phyloP scores from a whole-genome alignment of 2,329 filamentous ascomycete species.

The Alternaria infectoria region DNA sequence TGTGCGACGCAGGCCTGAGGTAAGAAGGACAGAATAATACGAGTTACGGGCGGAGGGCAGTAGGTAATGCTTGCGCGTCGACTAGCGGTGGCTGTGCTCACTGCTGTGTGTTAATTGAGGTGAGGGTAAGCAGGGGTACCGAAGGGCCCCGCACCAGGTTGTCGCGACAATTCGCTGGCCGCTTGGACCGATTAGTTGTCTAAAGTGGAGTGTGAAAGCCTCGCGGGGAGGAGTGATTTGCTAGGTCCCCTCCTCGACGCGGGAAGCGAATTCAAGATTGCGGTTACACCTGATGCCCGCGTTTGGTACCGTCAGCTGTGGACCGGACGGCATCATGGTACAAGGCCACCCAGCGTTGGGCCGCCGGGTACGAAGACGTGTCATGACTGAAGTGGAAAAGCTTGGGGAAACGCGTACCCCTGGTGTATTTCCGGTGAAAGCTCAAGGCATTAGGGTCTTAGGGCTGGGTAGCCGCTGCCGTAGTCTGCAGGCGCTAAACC shows the following conservation, averaged over 20 bases:
- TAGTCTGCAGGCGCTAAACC: slow-evolving; percentile 8
- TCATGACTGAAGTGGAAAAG: slow-evolving; percentile 11
- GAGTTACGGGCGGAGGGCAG: background rate
- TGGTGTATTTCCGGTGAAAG: slow-evolving; percentile 7
- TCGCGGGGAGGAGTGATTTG: slow-evolving; percentile 14
- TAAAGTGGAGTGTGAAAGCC: slow-evolving; percentile 13
- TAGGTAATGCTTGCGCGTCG: slow-evolving; percentile 8
- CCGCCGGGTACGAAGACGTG: slow-evolving; percentile 7
- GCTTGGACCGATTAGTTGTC: background rate
- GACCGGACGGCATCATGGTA: slow-evolving; percentile 4
- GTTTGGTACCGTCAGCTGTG: slow-evolving; percentile 19
- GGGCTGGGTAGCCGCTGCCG: background rate
- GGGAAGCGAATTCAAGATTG: background rate
- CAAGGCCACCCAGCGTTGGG: slow-evolving; percentile 4
- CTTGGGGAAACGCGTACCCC: background rate
- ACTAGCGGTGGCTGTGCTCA: slow-evolving; percentile 29
- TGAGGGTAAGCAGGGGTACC: slow-evolving; percentile 19
- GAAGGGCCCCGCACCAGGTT: slow-evolving; percentile 12
- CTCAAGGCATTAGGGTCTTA: background rate
- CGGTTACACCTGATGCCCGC: background rate
- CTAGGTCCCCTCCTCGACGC: background rate
- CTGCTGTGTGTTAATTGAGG: slow-evolving; percentile 22
- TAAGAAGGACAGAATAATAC: background rate
- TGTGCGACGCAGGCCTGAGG: slow-evolving; percentile 12
- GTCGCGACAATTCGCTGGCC: background rate